These are phyloP conservation scores for Thalassiosira mediterranea DNA, from an alignment of 352 stramenopile species.

Conservation along the genomic window DNA sequence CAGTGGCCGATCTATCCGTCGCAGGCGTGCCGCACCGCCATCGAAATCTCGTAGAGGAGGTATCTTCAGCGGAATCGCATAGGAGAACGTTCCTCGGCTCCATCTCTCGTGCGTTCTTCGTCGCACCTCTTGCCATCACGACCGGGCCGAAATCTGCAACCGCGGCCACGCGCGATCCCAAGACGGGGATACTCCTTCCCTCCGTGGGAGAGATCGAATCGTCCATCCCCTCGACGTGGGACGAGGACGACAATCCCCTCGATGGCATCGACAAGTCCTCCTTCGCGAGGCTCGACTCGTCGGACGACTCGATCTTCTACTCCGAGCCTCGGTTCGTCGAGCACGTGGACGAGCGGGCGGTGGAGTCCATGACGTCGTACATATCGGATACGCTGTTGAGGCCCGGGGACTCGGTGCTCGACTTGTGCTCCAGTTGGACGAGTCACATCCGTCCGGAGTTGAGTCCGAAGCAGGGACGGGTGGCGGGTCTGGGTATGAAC, in stretches of 20 bases:
- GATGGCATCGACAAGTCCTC: constrained; percentile 21
- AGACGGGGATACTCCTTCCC: constrained; percentile 73
- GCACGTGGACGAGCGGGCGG: constrained; percentile 78
- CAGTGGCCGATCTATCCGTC: background rate
- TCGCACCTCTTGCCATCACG: background rate
- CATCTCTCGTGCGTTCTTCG: background rate
- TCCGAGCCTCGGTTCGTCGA: constrained; percentile 78
- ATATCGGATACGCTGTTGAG: constrained; percentile 59
- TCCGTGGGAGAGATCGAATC: constrained; percentile 77
- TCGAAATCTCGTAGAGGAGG: background rate
- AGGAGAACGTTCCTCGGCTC: background rate
- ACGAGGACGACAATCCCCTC: constrained; percentile 64
- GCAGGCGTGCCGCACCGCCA: background rate
- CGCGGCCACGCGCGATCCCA: constrained; percentile 64
- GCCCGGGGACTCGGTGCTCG: constrained; percentile 60
- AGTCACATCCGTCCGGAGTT: constrained; percentile 60
- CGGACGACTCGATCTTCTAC: constrained; percentile 75
- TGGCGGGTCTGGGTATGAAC: constrained; percentile 84
- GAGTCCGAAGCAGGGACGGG: constrained; percentile 40
- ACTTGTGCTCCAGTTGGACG: constrained; percentile 84
- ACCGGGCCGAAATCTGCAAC: constrained; percentile 7
- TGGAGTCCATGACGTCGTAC: constrained; percentile 73
- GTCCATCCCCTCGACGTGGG: constrained; percentile 70
- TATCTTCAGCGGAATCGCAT: background rate
- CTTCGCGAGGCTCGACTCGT: constrained; percentile 74